Evolutionary conservation across 257 asterid species (phyloP).

Genomic region (Solanum infundibuliforme): DNA sequence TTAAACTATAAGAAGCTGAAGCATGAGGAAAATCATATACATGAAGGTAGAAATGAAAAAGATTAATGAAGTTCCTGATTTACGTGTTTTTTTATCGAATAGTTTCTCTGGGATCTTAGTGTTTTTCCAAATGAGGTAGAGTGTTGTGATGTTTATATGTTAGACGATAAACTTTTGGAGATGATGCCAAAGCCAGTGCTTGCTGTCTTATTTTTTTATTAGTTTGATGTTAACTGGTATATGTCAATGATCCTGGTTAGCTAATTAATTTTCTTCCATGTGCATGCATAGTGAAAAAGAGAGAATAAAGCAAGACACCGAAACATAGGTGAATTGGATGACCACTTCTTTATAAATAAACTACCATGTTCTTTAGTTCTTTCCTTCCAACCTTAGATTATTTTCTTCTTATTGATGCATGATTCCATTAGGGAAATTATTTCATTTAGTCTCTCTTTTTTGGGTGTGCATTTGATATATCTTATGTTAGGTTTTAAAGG

Average conservation of each 20-base stretch:
- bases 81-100: constrained; percentile 1
- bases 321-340: constrained; percentile 33
- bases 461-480: not conserved
- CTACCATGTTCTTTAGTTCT: not conserved
- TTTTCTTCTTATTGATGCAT: not conserved
- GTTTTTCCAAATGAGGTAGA: constrained; percentile 59
- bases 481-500: too few species aligned
- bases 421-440: not conserved
- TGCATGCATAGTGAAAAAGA: constrained; percentile 67
- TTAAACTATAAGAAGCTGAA: not conserved
- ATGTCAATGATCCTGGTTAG: not conserved
- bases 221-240: not conserved
- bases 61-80: not conserved
- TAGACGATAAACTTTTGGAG: constrained; percentile 76
- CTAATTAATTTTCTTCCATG: not conserved
- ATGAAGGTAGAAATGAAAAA: not conserved
- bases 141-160: constrained; percentile 87
- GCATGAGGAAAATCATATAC: not conserved
- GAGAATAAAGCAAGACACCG: constrained; percentile 59
- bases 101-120: constrained; percentile 64
- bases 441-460: not conserved
- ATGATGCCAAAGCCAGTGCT: constrained; percentile 97
- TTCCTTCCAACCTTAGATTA: not conserved
- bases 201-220: constrained; percentile 69
- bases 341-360: not conserved